Conservation (phyloP, 2,329 filamentous ascomycete genomes). For the Colletotrichum abscissum region DNA sequence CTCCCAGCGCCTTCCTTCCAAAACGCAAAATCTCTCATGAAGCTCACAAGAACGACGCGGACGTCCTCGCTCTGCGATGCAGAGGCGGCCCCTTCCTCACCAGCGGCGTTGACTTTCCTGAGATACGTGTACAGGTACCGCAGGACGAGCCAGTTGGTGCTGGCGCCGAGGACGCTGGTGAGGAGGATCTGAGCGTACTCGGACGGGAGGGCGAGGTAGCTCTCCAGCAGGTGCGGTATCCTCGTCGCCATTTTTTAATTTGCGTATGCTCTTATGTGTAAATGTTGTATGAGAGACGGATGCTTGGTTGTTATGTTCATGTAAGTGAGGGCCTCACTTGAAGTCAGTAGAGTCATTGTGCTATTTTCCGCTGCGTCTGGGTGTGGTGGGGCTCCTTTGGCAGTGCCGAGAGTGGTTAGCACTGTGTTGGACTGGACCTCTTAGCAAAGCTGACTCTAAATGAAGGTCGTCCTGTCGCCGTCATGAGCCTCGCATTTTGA, state of each 20-base stretch:
- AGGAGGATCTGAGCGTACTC: slow-evolving; percentile 72
- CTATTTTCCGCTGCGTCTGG: background rate
- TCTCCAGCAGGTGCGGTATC: slow-evolving; percentile 72
- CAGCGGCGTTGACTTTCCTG: slow-evolving; percentile 21
- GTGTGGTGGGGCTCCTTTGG: background rate
- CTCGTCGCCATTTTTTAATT: slow-evolving; percentile 57
- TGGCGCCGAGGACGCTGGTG: slow-evolving; percentile 74
- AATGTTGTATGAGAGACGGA: background rate
- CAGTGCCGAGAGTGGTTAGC: background rate
- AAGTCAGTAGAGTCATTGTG: background rate
- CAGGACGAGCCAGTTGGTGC: slow-evolving; percentile 73
- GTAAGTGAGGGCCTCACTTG: background rate
- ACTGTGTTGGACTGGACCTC: background rate
- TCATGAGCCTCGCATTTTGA: too few relatives aligned
- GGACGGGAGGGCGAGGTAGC: slow-evolving; percentile 69
- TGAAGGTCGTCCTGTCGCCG: background rate
- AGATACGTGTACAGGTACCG: slow-evolving; percentile 65
- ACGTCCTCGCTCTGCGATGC: slow-evolving; percentile 43
- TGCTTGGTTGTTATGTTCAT: background rate
- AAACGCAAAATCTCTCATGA: slow-evolving; percentile 81
- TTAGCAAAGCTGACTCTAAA: background rate
- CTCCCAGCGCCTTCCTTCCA: slow-evolving; percentile 80
- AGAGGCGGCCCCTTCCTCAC: background rate
- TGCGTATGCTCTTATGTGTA: background rate
- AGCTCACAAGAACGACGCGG: slow-evolving; percentile 82